A percentile compares a stretch with the other conserved stretches of the same genome.
Evolutionary conservation across 805 yeast species (phyloP).

Genomic region (Scheffersomyces coipomensis): DNA sequence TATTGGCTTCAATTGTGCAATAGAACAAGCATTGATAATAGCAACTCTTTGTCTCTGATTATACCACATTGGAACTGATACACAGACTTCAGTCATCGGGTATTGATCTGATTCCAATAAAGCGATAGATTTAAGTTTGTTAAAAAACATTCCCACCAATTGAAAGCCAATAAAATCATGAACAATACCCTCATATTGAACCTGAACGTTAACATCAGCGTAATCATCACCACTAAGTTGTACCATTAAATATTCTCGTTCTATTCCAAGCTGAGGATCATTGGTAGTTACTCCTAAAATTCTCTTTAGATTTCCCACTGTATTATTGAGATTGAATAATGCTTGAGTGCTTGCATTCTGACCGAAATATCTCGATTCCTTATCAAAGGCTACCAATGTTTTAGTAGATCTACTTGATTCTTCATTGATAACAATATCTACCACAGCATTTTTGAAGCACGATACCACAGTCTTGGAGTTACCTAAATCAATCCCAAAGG

Average conservation of each 20-base stretch:
- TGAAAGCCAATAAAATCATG: slow-evolving; percentile 83
- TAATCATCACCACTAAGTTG: slow-evolving; percentile 69
- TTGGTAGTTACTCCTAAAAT: slow-evolving; percentile 72
- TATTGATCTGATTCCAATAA: slow-evolving; percentile 77
- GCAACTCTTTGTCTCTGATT: slow-evolving; percentile 96
- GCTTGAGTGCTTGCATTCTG: slow-evolving; percentile 96
- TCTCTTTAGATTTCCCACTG: slow-evolving; percentile 93
- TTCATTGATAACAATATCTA: slow-evolving; percentile 96
- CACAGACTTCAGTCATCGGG: slow-evolving; percentile 82
- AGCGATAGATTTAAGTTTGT: slow-evolving; percentile 83
- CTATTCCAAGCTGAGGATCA: slow-evolving; percentile 77
- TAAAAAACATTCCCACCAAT: slow-evolving; percentile 90
- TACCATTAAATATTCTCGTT: slow-evolving; percentile 70
- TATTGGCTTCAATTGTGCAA: slow-evolving; percentile 97
- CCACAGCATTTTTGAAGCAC: slow-evolving; percentile 96
- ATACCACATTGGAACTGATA: slow-evolving; percentile 97
- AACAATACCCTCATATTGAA: slow-evolving; percentile 77
- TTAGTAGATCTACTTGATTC: slow-evolving; percentile 98
- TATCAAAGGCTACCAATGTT: slow-evolving; percentile 84
- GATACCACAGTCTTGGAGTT: slow-evolving; percentile 91
- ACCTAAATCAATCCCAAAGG: slow-evolving; percentile 98
- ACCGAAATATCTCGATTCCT: slow-evolving; percentile 86
- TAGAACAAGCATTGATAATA: slow-evolving; percentile 88
- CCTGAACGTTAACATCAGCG: slow-evolving; percentile 82
- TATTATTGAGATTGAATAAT: slow-evolving; percentile 92